phyloP scores from a whole-genome alignment of 352 stramenopile genomes.

The Phytophthora ohioensis region DNA sequence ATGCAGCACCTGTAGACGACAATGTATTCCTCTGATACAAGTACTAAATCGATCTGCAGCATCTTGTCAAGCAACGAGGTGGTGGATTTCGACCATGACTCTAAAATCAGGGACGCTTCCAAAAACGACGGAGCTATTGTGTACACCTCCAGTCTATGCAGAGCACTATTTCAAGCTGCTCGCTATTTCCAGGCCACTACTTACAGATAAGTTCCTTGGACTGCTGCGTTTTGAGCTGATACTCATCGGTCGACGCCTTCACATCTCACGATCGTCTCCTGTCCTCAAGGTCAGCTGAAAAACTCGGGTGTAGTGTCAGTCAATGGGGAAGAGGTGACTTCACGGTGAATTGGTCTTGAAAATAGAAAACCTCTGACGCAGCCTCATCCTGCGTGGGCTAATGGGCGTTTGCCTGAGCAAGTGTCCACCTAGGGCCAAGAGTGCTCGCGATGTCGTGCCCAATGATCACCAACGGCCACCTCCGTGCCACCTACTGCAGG shows the following conservation, averaged over 20 bases:
- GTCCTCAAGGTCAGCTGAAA: not conserved
- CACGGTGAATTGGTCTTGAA: not conserved
- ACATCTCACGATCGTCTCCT: slow-evolving; percentile 3
- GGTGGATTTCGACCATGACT: too few species aligned
- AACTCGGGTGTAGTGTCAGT: not conserved
- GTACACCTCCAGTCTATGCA: not conserved
- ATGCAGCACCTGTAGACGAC: slow-evolving; percentile 10
- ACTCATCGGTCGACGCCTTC: slow-evolving; percentile 9
- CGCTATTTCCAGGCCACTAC: slow-evolving; percentile 13
- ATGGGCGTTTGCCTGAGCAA: slow-evolving; percentile 34
- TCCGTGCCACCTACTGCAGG: slow-evolving; percentile 1
- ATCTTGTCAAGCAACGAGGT: too few species aligned
- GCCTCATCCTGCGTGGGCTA: slow-evolving; percentile 10
- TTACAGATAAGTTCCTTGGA: slow-evolving; percentile 2
- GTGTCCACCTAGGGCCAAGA: slow-evolving; percentile 11
- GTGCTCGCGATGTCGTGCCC: slow-evolving; percentile 15
- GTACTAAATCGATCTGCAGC: too few species aligned
- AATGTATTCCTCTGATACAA: not conserved
- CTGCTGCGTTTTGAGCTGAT: not conserved
- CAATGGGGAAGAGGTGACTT: slow-evolving; percentile 13
- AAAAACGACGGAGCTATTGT: not conserved
- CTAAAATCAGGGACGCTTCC: not conserved
- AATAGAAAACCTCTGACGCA: not conserved
- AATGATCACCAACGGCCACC: slow-evolving; percentile 12
- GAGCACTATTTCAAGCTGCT: slow-evolving; percentile 27